A percentile compares a stretch with the other conserved stretches of the same genome.
Evolutionary conservation across 768 basidiomycete species (phyloP).

Genomic region (Psilocybe sp.): DNA sequence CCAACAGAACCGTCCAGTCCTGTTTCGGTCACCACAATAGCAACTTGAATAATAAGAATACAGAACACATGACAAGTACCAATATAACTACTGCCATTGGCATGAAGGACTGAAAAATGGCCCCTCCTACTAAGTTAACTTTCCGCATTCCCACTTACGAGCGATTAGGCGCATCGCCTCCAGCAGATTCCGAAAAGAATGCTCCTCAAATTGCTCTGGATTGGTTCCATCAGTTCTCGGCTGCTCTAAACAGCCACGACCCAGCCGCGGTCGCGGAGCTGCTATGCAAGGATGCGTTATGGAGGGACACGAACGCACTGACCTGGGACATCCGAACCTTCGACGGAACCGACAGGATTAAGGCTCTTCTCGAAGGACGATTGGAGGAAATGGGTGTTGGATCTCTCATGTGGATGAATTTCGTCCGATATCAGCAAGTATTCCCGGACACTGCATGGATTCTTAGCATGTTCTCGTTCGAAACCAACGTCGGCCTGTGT

Average conservation of each 20-base stretch:
- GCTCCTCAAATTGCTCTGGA: conserved; percentile 25
- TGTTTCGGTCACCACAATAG: no score
- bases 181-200: conserved; percentile 19
- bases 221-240: conserved; percentile 26
- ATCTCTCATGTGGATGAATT: no score
- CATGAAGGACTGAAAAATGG: no score
- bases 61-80: no score
- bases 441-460: conserved; percentile 45
- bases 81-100: no score
- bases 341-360: conserved; percentile 31
- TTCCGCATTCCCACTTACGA: conserved; percentile 26
- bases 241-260: conserved; percentile 9
- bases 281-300: conserved; percentile 27
- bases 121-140: no score
- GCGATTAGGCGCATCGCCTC: conserved; percentile 18
- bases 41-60: no score
- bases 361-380: conserved; percentile 35
- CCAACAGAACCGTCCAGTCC: no score
- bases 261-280: conserved; percentile 13
- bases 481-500: conserved; percentile 36
- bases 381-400: no score
- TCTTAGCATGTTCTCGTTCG: conserved; percentile 43
- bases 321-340: conserved; percentile 57
- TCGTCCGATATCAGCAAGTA: conserved; percentile 25
- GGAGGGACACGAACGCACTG: conserved; percentile 51